Evolutionary conservation across 345 rosid species (phyloP), one percentile per base, ranked within the genome.

Genomic region (Populus nigra): DNA sequence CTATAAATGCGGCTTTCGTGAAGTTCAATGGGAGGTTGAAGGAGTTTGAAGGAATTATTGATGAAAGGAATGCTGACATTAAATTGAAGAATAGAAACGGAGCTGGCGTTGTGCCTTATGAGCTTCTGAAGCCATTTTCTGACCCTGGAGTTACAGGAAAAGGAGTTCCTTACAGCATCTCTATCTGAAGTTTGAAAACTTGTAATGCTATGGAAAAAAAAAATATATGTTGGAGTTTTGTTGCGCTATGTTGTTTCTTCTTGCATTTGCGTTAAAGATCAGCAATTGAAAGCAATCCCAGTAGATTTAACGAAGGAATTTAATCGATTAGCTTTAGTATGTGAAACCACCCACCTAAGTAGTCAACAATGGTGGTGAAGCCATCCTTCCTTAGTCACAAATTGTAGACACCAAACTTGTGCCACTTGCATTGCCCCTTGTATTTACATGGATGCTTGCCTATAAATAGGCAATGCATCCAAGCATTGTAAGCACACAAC

Each of bases 71-170:
- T 50, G 22, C 8, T 18, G n/a, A 50, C 57, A 16, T 1, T 1
- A 50, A 50, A 17, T 17, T 50, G 57, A 50, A 50, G 57, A 50
- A 50, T 5, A 50, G 57, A 50, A 50, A 50, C 39, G 76, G 76
- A 73, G 76, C 38, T 36, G 76, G 76, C 23, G 8, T 25, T 18
- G 31, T 57, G 23, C 76, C 76, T 33, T 73, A 73, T 62, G 68
- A 73, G 76, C 68, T 73, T 23, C 20, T 73, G 76, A 73, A 73
- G 55, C 76, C 76, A 1, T 73, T 73, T 25, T 73, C 76, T 3
- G 35, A 73, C 1, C 33, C 68, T 59, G 76, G 76, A 12, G 69
- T 73, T 38, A 73, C 76, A 35, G 76, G 76, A 23, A 38, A 73
- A 62, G 76, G 76, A 3, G 67, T 73, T 35, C 76, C 76, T 5